Percentiles rank a stretch among this genome's conserved stretches.
phyloP scores from a whole-genome alignment of 1,139 yeast species.

The Debaryomyces sp. region DNA sequence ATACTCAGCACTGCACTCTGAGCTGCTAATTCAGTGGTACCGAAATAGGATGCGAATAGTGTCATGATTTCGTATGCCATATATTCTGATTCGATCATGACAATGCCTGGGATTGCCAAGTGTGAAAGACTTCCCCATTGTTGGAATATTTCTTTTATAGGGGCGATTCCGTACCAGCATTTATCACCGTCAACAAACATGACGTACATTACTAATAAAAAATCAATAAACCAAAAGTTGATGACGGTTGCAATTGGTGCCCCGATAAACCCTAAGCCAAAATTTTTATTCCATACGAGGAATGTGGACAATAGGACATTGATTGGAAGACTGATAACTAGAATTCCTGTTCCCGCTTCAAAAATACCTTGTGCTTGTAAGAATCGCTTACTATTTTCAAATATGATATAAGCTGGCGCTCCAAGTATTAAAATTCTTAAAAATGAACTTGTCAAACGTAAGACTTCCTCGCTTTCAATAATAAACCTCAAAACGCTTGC shows the following conservation, averaged over 20 bases:
- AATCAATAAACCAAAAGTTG: conserved; percentile 71
- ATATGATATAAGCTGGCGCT: conserved; percentile 82
- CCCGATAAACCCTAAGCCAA: conserved; percentile 68
- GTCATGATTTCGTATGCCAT: conserved; percentile 75
- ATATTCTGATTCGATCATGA: conserved; percentile 76
- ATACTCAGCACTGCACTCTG: conserved; percentile 85
- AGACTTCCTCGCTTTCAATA: conserved; percentile 62
- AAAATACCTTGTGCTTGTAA: conserved; percentile 92
- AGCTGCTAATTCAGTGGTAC: conserved; percentile 82
- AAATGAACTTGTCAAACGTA: conserved; percentile 62
- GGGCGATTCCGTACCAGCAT: conserved; percentile 69
- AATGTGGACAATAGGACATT: conserved; percentile 72
- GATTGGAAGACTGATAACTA: conserved; percentile 77
- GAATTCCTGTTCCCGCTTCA: conserved; percentile 83
- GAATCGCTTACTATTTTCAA: conserved; percentile 81
- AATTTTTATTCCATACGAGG: conserved; percentile 71
- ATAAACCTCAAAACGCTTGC: conserved; percentile 51
- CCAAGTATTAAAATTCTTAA: conserved; percentile 70
- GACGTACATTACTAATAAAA: conserved; percentile 56
- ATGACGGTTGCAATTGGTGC: conserved; percentile 73
- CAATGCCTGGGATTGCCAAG: conserved; percentile 71
- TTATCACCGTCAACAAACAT: conserved; percentile 62
- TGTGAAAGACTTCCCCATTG: conserved; percentile 64
- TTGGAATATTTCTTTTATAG: conserved; percentile 47
- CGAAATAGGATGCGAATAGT: conserved; percentile 74